Conservation (phyloP, 352 stramenopile genomes). For the Thalassiosira ordinaria region DNA sequence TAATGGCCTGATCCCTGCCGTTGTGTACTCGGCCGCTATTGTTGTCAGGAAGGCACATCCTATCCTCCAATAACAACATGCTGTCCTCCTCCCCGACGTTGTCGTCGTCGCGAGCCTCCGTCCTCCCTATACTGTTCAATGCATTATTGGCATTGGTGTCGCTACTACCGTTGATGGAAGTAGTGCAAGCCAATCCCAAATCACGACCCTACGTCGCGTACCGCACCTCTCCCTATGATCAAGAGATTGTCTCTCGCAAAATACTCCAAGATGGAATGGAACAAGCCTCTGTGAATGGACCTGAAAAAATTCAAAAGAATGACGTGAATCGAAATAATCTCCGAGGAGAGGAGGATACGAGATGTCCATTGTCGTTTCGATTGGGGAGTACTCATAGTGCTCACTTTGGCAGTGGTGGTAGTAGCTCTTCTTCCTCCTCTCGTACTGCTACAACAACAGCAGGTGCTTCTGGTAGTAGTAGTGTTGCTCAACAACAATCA, state of each 20-base stretch:
- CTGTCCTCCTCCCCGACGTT: no score
- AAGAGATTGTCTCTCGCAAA: conserved; percentile 42
- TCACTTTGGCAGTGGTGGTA: conserved; percentile 47
- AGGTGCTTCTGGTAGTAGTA: background rate
- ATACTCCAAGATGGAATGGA: conserved; percentile 51
- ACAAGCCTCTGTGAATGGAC: no score
- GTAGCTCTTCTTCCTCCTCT: no score
- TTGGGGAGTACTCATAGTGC: conserved; percentile 47
- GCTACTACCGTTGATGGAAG: no score
- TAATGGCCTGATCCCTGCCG: no score
- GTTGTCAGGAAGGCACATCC: no score
- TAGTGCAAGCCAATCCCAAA: conserved; percentile 60
- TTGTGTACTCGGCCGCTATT: no score
- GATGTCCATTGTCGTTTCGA: conserved; percentile 58
- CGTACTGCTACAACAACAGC: background rate
- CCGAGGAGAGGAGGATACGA: conserved; percentile 23
- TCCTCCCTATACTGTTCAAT: no score
- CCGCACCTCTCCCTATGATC: conserved; percentile 71
- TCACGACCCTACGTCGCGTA: conserved; percentile 78
- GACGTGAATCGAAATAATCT: conserved; percentile 9
- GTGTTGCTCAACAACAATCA: background rate
- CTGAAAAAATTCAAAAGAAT: conserved; percentile 18
- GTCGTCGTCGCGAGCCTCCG: no score
- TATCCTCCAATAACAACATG: no score
- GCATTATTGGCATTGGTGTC: no score